A percentile compares a stretch with the other conserved stretches of the same genome.
phyloP scores from a whole-genome alignment of 345 rosid species.

The Cardamine chenopodiifolia region DNA sequence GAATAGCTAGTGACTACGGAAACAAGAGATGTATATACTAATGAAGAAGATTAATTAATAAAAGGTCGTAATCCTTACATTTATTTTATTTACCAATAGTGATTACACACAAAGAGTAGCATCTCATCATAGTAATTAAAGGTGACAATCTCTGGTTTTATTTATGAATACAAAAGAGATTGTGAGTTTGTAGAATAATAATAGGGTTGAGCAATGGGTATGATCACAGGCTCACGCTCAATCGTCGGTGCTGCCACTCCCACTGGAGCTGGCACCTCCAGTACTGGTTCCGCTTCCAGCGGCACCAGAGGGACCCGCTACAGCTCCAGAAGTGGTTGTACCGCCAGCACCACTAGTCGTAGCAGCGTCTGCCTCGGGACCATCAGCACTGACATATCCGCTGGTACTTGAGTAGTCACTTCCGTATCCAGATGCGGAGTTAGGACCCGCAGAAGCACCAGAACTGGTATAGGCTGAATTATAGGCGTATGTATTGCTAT shows the following conservation, averaged over 20 bases:
- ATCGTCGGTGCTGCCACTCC: background rate
- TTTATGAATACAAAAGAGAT: conserved; percentile 26
- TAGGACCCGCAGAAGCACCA: background rate
- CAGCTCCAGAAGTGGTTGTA: background rate
- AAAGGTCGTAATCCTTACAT: too few relatives aligned
- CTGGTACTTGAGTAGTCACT: too few relatives aligned
- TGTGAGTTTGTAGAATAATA: background rate
- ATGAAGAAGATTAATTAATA: background rate
- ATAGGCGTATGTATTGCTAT: too few relatives aligned
- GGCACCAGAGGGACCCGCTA: background rate
- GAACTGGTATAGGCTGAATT: too few relatives aligned
- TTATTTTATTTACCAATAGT: too few relatives aligned
- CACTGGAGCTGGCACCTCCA: background rate
- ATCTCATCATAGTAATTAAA: too few relatives aligned
- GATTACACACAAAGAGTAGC: too few relatives aligned
- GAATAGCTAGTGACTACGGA: too few relatives aligned
- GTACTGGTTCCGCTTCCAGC: background rate
- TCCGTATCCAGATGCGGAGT: background rate
- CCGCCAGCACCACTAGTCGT: background rate
- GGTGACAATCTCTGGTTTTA: conserved; percentile 29
- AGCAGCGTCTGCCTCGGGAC: too few relatives aligned
- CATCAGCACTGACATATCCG: too few relatives aligned
- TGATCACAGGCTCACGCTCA: background rate
- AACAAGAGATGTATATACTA: too few relatives aligned
- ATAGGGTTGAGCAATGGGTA: background rate